A percentile compares a stretch with the other conserved stretches of the same genome.
These are phyloP conservation scores for Colletotrichum tamarilloi DNA, from an alignment of 2,329 filamentous ascomycete genomes.

Conservation along the genomic window DNA sequence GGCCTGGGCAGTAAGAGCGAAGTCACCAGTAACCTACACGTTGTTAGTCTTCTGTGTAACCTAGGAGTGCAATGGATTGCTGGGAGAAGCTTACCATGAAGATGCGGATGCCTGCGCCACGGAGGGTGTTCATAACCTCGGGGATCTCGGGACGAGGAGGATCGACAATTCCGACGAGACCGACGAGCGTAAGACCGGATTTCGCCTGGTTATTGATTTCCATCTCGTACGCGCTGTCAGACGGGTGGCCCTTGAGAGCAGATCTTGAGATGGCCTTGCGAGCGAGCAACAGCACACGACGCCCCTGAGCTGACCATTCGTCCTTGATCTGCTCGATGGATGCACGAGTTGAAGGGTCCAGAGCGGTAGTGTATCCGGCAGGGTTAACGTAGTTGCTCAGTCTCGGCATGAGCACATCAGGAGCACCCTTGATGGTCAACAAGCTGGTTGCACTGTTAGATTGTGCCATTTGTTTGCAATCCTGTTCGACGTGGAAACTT, in stretches of 20 bases:
- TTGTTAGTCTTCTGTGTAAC: not conserved
- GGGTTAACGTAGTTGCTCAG: constrained; percentile 68
- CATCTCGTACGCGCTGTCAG: constrained; percentile 59
- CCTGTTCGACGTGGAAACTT: constrained; percentile 26
- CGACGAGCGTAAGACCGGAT: constrained; percentile 74
- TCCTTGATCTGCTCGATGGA: constrained; percentile 72
- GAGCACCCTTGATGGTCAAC: constrained; percentile 83
- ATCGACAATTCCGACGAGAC: constrained; percentile 82
- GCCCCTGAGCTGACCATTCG: constrained; percentile 74
- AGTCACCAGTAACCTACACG: constrained; percentile 76
- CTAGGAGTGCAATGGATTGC: not conserved
- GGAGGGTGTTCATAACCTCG: constrained; percentile 72
- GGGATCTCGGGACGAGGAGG: constrained; percentile 80
- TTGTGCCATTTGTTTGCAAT: not conserved
- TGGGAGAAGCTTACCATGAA: constrained; percentile 70
- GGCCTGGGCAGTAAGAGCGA: constrained; percentile 77
- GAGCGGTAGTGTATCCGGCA: constrained; percentile 62
- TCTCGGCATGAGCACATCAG: constrained; percentile 76
- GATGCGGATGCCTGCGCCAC: constrained; percentile 77
- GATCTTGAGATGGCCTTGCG: constrained; percentile 64
- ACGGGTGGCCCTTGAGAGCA: constrained; percentile 19
- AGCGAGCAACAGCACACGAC: constrained; percentile 74
- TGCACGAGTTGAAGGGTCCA: constrained; percentile 57
- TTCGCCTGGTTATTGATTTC: constrained; percentile 65
- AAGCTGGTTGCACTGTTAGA: constrained; percentile 49